Evolutionary conservation across 106 monocot genomes (phyloP), one percentile per base, ranked within the genome.

Genomic region (Allium fistulosum): DNA sequence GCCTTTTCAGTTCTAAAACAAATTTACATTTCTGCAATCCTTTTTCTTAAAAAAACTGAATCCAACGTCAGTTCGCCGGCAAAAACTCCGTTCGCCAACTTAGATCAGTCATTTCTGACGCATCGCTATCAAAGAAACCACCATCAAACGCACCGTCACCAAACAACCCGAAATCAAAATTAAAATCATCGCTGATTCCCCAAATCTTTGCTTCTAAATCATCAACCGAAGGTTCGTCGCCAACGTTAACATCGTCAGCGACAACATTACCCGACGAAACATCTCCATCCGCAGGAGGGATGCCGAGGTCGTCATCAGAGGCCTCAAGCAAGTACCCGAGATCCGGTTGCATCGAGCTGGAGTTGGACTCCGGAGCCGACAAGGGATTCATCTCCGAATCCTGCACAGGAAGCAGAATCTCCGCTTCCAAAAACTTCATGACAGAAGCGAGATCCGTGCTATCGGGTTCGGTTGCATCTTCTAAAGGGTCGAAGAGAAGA

Each of bases 231-330:
- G 58, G 27, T 14, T 16, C 27, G 3, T 37, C 61, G 2, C 12
- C 46, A 17, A 22, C 63, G 26, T 11, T 11, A n/a, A 17, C 45
- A 16, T 46, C 62, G 0, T 8, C 18, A 5, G 46, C 18, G 47
- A 58, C 47, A 0, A 56, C 37, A 28, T 51, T 70, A 10, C 50
- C 57, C 53, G 60, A 65, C 10, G 68, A 49, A 12, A 76, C n/a
- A 9, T 48, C 63, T 12, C 75, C n/a, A 9, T 48, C 63, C n/a
- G 94, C 67, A 48, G 94, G 94, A 4, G 94, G 94, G 0, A 95
- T 74, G 4, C 91, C 94, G 12, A 95, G 85, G 77, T 95, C 91
- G 53, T 95, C 91, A 64, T 95, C 94, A 1, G 94, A 95, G 2
- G 94, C 94, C 57, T 81, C 94, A 1, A 91, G 69, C 9, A 95